Evolutionary conservation across 1,284 basidiomycete species (phyloP), one percentile per base, ranked within the genome.

Genomic region (Heterobasidion annosum): DNA sequence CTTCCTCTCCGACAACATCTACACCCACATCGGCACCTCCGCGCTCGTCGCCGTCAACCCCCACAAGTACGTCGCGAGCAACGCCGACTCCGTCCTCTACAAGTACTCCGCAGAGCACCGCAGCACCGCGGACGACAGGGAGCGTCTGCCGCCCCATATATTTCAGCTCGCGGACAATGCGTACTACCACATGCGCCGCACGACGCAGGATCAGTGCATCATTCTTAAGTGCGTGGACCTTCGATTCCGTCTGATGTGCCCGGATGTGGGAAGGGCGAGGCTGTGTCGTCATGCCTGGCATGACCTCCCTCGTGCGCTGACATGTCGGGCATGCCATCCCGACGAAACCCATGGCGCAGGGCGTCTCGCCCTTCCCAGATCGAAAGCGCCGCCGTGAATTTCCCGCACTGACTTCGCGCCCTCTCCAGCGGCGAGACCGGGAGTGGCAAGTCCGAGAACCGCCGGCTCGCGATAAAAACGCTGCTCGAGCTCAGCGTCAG

Each of bases 101-200:
- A 87, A 90, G 65, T 96, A 96, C 65, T 85, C 91, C 4, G 75
- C 84, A 34, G 83, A 85, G 63, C 83, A 82, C 65, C 76, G 79
- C 55, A 73, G 78, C 62, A 74, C 73, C 25, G 70, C 72, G 8
- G 73, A 74, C 46, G 73, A 74, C 57, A 74, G 69, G 61, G 61
- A 60, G 51, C 64, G 60, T 16, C 69, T 82, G 2, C 77, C 79
- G 2, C 85, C 86, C 3, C 87, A 90, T 65, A 85, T 98, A 54
- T 98, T 96, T 69, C 85, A 92, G 59, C 77, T 91, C 42, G 90
- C 91, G 7, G 88, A 93, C 66, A 88, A 90, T 72, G 88, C 92
- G 10, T 98, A 97, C 73, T 98, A 94, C 69, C 93, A 98, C 72
- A 98, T 98, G 93, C 79, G 85, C 51, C 77, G 96, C 61, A 98